Base-by-base conservation (phyloP, 1,284 basidiomycete species). In the Apiotrichum brassicae region DNA sequence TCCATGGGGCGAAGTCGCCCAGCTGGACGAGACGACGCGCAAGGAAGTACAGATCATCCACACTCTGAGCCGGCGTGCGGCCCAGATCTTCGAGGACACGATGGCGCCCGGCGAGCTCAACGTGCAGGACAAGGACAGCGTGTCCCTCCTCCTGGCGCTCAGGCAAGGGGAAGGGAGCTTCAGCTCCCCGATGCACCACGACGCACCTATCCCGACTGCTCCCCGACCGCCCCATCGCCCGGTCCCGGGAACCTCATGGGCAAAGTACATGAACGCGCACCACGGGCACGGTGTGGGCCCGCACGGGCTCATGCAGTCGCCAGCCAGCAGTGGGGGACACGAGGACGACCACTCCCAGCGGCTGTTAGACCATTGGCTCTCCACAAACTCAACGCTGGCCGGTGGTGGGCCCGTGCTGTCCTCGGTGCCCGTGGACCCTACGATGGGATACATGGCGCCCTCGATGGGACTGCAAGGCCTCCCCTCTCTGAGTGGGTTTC, bases 31-130 rank as follows among this genome's bases (percentile, higher is more conserved):
- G 46, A 72, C 72, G n/a, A 72, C 72, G 6, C 58, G 65, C 32
- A 72, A 72, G 51, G 72, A 74, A 43, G 69, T 72, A 1, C 65
- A 69, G 44, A 74, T 74, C 42, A 72, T 74, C 28, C 66, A 69
- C 52, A 74, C 72, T 3, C 58, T 74, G 8, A 66, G 65, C 4
- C 61, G 70, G 16, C 57, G 71, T 26, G 72, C 72, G 4, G 65
- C 64, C 2, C 62, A 69, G 57, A 68, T 68, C 42, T 71, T 57
- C 59, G 69, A 67, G 54, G 64, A 64, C 53, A 70, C 64, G 5
- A 64, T 68, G 46, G 59, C 58, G 3, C 67, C 67, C 1, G 66
- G 63, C 26, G 70, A 72, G 35, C 54, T 62, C 16, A 64, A 60
- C 30, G 49, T 60, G 5, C 64, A 66, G 47, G 70, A 71, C 46